These are phyloP conservation scores for Rhododendron henanense DNA, from an alignment of 148 eudicot genomes.

Conservation along the genomic window DNA sequence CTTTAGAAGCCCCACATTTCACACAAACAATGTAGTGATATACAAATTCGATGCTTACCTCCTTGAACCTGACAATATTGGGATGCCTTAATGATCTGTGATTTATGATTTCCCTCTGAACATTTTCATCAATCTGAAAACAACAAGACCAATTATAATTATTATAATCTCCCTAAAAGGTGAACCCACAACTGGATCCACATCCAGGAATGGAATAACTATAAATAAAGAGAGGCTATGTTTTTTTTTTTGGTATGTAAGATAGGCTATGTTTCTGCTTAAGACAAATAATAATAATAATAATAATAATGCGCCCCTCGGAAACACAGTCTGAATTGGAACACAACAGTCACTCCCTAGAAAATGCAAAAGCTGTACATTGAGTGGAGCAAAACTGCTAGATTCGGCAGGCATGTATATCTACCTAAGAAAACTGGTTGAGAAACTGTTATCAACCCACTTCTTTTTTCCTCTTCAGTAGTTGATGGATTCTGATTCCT, in stretches of 20 bases:
- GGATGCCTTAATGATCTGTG: slow-evolving; percentile 76
- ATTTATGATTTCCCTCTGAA: slow-evolving; percentile 74
- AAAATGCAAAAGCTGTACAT: background rate
- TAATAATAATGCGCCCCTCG: background rate
- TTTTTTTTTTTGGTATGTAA: too few species aligned
- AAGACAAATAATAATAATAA: background rate
- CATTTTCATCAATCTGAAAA: slow-evolving; percentile 72
- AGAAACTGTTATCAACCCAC: background rate
- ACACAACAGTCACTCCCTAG: background rate
- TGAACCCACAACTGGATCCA: background rate
- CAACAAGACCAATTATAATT: background rate
- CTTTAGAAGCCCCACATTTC: background rate
- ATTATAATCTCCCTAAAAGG: background rate
- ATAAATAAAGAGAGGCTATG: background rate
- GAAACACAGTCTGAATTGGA: background rate
- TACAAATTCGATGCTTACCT: slow-evolving; percentile 35
- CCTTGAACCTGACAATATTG: slow-evolving; percentile 69
- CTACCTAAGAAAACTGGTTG: background rate
- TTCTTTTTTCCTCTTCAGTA: background rate
- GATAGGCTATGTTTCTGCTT: background rate
- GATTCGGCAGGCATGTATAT: background rate
- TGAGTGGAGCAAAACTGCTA: background rate
- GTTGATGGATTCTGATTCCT: background rate
- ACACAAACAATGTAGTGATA: background rate
- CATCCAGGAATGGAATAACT: background rate